Evolutionary conservation across 768 basidiomycete genomes (phyloP), one percentile per base, ranked within the genome.

Genomic region (Serendipita sp.): DNA sequence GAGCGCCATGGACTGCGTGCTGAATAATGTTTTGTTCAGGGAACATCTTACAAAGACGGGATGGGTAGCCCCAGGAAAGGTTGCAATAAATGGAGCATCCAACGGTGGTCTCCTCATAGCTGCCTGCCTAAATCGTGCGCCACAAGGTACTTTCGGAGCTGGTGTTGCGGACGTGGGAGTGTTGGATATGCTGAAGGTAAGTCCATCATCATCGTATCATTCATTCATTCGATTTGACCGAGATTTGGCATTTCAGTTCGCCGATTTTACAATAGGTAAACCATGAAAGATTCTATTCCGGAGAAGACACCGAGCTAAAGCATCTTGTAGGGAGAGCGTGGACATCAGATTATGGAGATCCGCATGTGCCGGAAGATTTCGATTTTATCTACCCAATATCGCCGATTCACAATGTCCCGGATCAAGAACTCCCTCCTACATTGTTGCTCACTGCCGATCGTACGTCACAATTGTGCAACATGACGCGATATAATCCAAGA

Each of bases 61-160:
- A 65, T 84, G 82, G 60, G 85, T 79, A 0, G 84, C 80, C 2
- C 73, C 77, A 24, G 83, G 82, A 2, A 90, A 89, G 70, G 78
- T 90, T 1, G 81, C 80, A 7, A 85, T 91, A 63, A 87, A 84
- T 63, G 90, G 89, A 3, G 85, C 79, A 2, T 90, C 88, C 2
- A 91, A 91, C 69, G 89, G 88, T 73, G 88, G 88, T 56, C 74
- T 91, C 2, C 79, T 90, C 28, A 80, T 90, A n/a, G 82, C 81
- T n/a, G 88, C 88, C n/a, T 90, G 85, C 66, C 76, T 86, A 50
- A 86, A 90, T 64, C 84, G 85, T 42, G 88, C 88, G 0, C 85
- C 85, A 0, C 81, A 87, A 69, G 84, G 82, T 3, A 76, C 82
- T 3, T 83, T 88, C 65, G 88, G 88, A n/a, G 85, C 83, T 20